phyloP scores from a whole-genome alignment of 2,329 filamentous ascomycete species.

The Aspergillus pseudoglaucus region DNA sequence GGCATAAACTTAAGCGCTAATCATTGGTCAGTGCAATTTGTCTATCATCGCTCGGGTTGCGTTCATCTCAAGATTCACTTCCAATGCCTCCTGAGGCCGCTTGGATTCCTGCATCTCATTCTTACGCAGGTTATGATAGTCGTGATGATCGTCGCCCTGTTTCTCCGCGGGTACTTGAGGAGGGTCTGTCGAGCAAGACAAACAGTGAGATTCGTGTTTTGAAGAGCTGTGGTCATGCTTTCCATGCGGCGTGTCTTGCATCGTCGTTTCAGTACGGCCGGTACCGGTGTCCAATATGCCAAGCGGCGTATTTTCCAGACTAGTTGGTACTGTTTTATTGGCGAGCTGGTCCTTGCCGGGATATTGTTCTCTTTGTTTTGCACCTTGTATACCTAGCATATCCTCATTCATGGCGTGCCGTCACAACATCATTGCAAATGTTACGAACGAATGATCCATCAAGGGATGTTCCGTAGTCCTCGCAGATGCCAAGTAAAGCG shows the following conservation, averaged over 20 bases:
- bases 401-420: too few species aligned
- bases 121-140: not conserved
- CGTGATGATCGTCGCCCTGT: too few species aligned
- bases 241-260: slow-evolving; percentile 22
- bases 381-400: too few species aligned
- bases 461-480: too few species aligned
- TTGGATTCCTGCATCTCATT: slow-evolving; percentile 6
- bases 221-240: slow-evolving; percentile 24
- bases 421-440: too few species aligned
- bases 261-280: slow-evolving; percentile 25
- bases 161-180: not conserved
- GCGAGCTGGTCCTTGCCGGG: not conserved
- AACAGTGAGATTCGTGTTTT: slow-evolving; percentile 16
- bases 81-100: slow-evolving; percentile 13
- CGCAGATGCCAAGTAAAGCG: too few species aligned
- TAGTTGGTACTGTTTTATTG: slow-evolving; percentile 2
- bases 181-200: slow-evolving; percentile 2
- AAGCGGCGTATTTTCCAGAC: slow-evolving; percentile 18
- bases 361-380: not conserved
- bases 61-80: slow-evolving; percentile 13
- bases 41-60: slow-evolving; percentile 16
- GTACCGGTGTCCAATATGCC: slow-evolving; percentile 26
- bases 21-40: slow-evolving; percentile 20
- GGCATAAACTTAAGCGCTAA: slow-evolving; percentile 9
- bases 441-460: too few species aligned